Evolutionary conservation across 257 asterid species (phyloP).

Genomic region (Rauvolfia tetraphylla): DNA sequence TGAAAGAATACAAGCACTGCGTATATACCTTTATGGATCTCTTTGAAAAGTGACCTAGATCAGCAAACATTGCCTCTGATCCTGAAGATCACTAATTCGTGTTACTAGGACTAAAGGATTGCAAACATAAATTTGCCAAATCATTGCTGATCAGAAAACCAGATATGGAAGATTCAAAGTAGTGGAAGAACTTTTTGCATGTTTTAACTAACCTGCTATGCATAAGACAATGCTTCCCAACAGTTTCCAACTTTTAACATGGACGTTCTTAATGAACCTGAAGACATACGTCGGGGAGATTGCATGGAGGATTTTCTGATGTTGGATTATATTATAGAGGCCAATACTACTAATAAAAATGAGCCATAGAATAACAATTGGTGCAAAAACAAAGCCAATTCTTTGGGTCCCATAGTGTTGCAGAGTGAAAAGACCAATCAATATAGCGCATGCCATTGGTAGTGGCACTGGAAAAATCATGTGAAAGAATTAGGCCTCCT

Average conservation of each 20-base stretch:
- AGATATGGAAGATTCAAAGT: neutral
- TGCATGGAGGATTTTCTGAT: conserved; percentile 52
- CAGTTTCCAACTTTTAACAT: conserved; percentile 62
- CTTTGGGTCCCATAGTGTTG: conserved; percentile 81
- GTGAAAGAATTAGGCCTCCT: conserved; percentile 21
- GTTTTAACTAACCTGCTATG: conserved; percentile 65
- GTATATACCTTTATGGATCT: conserved; percentile 68
- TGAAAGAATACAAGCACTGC: neutral
- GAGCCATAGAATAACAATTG: conserved; percentile 81
- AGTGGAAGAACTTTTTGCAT: neutral
- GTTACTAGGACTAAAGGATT: neutral
- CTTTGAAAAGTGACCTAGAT: conserved; percentile 92
- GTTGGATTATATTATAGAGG: conserved; percentile 56
- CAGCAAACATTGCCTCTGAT: conserved; percentile 83
- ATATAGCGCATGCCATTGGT: conserved; percentile 73
- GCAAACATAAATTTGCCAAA: neutral
- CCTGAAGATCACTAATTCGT: conserved; percentile 38
- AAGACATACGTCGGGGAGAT: conserved; percentile 73
- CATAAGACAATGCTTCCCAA: conserved; percentile 71
- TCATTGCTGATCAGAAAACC: neutral
- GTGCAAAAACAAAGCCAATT: conserved; percentile 83
- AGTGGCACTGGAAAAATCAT: conserved; percentile 63
- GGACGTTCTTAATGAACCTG: conserved; percentile 58
- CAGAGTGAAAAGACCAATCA: conserved; percentile 84
- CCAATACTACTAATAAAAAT: conserved; percentile 65